Conservation (phyloP, 306 rosid species). For the Vigna angularis region DNA sequence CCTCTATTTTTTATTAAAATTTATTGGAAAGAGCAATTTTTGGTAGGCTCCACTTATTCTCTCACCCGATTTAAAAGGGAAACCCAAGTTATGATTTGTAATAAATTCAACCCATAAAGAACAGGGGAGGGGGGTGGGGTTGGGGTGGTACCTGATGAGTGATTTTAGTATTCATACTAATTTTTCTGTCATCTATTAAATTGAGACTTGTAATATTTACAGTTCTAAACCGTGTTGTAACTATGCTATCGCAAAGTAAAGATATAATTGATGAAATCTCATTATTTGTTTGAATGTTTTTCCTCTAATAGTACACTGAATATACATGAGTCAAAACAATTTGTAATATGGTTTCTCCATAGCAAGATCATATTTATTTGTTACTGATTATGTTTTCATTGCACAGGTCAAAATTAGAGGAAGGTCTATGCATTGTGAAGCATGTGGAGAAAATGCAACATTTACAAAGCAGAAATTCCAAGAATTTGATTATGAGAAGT, state of each 20-base stretch:
- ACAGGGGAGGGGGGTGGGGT: background rate
- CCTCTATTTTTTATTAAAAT: too few relatives aligned
- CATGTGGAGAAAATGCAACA: constrained; percentile 73
- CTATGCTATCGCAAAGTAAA: background rate
- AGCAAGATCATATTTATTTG: constrained; percentile 19
- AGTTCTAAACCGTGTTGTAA: background rate
- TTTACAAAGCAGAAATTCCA: constrained; percentile 65
- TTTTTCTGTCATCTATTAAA: constrained; percentile 24
- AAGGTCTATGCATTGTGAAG: constrained; percentile 76
- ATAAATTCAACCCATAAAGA: too few relatives aligned
- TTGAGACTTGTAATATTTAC: background rate
- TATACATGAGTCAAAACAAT: background rate
- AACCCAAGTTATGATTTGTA: too few relatives aligned
- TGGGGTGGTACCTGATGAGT: background rate
- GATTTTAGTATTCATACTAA: background rate
- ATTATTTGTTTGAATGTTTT: constrained; percentile 3
- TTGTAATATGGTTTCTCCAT: background rate
- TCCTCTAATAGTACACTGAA: background rate
- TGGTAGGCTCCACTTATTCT: too few relatives aligned
- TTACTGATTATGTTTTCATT: constrained; percentile 27
- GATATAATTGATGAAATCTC: constrained; percentile 2
- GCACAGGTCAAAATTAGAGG: constrained; percentile 94
- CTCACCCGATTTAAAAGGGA: too few relatives aligned
- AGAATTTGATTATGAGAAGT: constrained; percentile 88
- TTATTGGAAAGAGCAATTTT: too few relatives aligned